Evolutionary conservation across 345 rosid species (phyloP).

Genomic region (Theobroma cacao): DNA sequence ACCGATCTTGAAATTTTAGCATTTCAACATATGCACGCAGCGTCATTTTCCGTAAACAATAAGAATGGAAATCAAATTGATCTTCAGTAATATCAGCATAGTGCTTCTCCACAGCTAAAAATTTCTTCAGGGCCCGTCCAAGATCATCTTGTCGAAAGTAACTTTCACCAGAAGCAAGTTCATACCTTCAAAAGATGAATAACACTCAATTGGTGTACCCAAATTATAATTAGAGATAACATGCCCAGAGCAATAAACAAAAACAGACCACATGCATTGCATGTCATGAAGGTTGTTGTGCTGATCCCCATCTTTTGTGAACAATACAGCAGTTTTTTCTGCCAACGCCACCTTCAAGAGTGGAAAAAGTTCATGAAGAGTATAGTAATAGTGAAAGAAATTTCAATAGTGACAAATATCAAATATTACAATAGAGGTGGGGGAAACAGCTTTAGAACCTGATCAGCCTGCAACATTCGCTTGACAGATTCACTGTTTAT

Average conservation of each 20-base stretch:
- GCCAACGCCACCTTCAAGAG: conserved; percentile 73
- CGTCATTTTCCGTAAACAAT: conserved; percentile 97
- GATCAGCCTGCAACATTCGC: conserved; percentile 99
- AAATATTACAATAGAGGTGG: neutral
- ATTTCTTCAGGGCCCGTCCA: conserved; percentile 90
- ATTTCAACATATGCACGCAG: conserved; percentile 93
- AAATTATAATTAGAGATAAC: conserved; percentile 10
- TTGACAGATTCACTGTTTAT: conserved; percentile 95
- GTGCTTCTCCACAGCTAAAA: conserved; percentile 98
- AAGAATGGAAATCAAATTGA: conserved; percentile 99
- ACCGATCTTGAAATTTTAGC: conserved; percentile 96
- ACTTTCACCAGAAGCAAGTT: conserved; percentile 98
- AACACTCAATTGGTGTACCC: conserved; percentile 10
- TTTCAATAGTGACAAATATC: neutral
- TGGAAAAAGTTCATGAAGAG: neutral
- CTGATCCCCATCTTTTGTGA: conserved; percentile 98
- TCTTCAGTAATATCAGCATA: conserved; percentile 97
- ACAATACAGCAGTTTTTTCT: conserved; percentile 87
- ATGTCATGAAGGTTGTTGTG: conserved; percentile 99
- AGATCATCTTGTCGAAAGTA: conserved; percentile 93
- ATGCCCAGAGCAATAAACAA: conserved; percentile 18
- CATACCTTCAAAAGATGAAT: conserved; percentile 63
- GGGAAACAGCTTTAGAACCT: conserved; percentile 48
- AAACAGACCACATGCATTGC: conserved; percentile 99
- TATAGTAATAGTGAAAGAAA: neutral